Conservation (phyloP, 1,284 basidiomycete genomes). For the Rhodotorula sp. region DNA sequence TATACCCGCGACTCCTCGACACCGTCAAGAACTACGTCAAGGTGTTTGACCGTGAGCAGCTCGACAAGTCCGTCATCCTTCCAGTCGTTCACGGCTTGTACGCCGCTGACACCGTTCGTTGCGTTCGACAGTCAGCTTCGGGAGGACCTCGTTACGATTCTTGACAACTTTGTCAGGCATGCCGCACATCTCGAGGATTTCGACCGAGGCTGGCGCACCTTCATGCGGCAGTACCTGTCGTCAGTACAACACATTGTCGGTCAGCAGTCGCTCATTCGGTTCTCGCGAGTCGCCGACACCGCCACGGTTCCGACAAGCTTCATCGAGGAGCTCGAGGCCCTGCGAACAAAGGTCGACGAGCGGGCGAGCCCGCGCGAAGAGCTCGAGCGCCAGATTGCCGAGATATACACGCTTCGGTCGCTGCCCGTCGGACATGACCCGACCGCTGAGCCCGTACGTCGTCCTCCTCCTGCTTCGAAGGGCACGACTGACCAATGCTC, state of each 20-base stretch:
- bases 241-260: slow-evolving; percentile 70
- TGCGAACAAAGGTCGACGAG: slow-evolving; percentile 65
- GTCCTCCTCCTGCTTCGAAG: not conserved
- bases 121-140: slow-evolving; percentile 60
- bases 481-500: not conserved
- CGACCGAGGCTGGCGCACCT: slow-evolving; percentile 60
- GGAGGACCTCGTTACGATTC: slow-evolving; percentile 60
- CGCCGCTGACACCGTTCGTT: slow-evolving; percentile 1
- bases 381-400: slow-evolving; percentile 62
- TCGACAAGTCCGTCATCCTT: slow-evolving; percentile 60
- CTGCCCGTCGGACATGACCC: slow-evolving; percentile 50
- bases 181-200: slow-evolving; percentile 61
- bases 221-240: slow-evolving; percentile 62
- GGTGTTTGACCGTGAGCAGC: slow-evolving; percentile 60
- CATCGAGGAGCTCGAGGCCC: slow-evolving; percentile 62
- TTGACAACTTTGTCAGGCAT: slow-evolving; percentile 70
- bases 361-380: slow-evolving; percentile 58
- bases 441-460: slow-evolving; percentile 5
- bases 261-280: slow-evolving; percentile 59
- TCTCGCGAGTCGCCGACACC: slow-evolving; percentile 53
- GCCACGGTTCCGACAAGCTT: slow-evolving; percentile 55
- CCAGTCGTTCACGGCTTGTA: slow-evolving; percentile 54
- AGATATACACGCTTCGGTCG: slow-evolving; percentile 65
- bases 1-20: slow-evolving; percentile 46
- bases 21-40: slow-evolving; percentile 57